Evolutionary conservation across 2,329 filamentous ascomycete genomes (phyloP).

Genomic region (Ceratocystis destructans): DNA sequence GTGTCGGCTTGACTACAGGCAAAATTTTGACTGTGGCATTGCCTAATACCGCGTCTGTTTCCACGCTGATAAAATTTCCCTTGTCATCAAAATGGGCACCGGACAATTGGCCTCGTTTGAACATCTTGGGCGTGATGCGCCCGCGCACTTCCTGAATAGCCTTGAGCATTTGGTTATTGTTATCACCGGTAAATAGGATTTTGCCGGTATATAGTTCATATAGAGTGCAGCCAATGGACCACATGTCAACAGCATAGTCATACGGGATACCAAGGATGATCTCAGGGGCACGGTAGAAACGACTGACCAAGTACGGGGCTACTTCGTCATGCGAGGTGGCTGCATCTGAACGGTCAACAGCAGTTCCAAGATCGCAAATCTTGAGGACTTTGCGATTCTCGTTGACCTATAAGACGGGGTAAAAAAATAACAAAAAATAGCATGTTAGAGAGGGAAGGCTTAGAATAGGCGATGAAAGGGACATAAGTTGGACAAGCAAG

Average conservation of each 20-base stretch:
- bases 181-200: constrained; percentile 85
- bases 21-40: constrained; percentile 60
- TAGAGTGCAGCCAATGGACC: constrained; percentile 93
- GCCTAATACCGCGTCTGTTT: constrained; percentile 75
- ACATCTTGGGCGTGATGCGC: constrained; percentile 77
- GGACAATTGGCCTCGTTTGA: constrained; percentile 67
- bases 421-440: neutral
- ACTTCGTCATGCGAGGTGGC: constrained; percentile 63
- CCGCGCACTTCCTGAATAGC: constrained; percentile 93
- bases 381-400: constrained; percentile 75
- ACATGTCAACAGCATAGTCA: constrained; percentile 89
- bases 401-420: constrained; percentile 42
- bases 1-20: constrained; percentile 57
- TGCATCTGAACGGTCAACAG: constrained; percentile 72
- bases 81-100: constrained; percentile 71
- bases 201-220: constrained; percentile 97
- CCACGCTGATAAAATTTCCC: constrained; percentile 70
- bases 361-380: constrained; percentile 93
- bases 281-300: constrained; percentile 94
- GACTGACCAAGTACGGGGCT: constrained; percentile 87
- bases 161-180: constrained; percentile 97
- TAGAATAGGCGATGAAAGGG: constrained; percentile 17
- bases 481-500: neutral
- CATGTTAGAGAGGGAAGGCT: constrained; percentile 20
- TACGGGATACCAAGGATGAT: constrained; percentile 95